Conservation (phyloP, 2,329 filamentous ascomycete species). For the Cadophora luteo-olivacea region DNA sequence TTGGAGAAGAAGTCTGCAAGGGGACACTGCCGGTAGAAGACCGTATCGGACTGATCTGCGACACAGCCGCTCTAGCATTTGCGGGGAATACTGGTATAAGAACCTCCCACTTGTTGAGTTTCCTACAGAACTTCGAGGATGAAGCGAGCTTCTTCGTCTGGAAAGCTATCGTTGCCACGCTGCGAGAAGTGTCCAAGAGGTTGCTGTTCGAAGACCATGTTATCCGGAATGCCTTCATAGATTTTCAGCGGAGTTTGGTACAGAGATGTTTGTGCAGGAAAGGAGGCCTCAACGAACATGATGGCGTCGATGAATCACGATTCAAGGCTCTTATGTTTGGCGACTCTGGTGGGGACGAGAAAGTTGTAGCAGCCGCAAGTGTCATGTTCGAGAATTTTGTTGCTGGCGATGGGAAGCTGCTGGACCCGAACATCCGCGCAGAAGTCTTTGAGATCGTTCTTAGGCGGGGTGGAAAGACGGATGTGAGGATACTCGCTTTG, state of each 20-base stretch:
- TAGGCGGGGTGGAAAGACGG: conserved; percentile 17
- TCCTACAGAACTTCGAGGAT: conserved; percentile 28
- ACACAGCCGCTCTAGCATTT: conserved; percentile 66
- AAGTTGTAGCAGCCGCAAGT: conserved; percentile 11
- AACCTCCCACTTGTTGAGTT: conserved; percentile 25
- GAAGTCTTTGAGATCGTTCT: conserved; percentile 29
- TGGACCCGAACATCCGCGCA: conserved; percentile 27
- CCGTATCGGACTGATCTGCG: conserved; percentile 72
- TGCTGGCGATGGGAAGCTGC: conserved; percentile 16
- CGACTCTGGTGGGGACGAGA: conserved; percentile 20
- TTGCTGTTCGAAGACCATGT: conserved; percentile 26
- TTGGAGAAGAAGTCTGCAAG: conserved; percentile 61
- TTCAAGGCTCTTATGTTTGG: conserved; percentile 29
- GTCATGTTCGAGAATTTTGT: conserved; percentile 24
- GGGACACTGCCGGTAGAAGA: conserved; percentile 70
- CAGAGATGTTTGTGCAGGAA: conserved; percentile 18
- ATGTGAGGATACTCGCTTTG: conserved; percentile 2
- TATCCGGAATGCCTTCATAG: conserved; percentile 15
- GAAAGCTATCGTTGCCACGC: conserved; percentile 20
- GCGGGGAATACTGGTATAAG: not conserved
- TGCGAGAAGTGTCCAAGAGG: conserved; percentile 15
- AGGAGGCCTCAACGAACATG: conserved; percentile 11
- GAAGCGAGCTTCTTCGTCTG: conserved; percentile 30
- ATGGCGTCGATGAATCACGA: conserved; percentile 17
- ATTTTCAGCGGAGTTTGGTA: conserved; percentile 16